Percentiles rank a stretch among this genome's conserved stretches.
Evolutionary conservation across 2,329 filamentous ascomycete genomes (phyloP).

Genomic region (Colletotrichum chrysophilum): DNA sequence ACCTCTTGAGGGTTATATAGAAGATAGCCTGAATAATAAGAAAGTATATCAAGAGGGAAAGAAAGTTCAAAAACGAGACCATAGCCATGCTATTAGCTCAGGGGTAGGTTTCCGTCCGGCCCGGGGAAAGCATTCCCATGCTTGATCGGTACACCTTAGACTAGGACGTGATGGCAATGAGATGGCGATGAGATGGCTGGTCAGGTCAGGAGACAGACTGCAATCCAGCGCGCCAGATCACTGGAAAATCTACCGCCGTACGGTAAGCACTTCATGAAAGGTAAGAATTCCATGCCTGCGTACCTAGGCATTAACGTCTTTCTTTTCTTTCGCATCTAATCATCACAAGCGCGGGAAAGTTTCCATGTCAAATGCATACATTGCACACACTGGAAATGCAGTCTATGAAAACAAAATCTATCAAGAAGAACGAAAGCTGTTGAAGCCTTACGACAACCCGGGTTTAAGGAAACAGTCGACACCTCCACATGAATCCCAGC

Average conservation of each 20-base stretch:
- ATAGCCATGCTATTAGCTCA: fast-evolving
- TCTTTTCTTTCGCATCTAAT: not conserved
- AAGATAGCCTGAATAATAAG: not conserved
- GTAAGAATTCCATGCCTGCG: no score
- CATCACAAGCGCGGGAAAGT: fast-evolving
- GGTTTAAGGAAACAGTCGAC: not conserved
- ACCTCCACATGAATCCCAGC: fast-evolving
- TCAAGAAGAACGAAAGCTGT: not conserved
- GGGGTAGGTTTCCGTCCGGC: no score
- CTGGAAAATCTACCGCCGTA: no score
- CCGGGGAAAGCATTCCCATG: fast-evolving
- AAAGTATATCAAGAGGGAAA: not conserved
- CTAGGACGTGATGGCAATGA: no score
- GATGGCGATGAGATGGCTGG: no score
- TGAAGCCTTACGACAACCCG: not conserved
- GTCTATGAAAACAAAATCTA: not conserved
- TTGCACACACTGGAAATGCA: not conserved
- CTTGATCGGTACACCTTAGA: fast-evolving
- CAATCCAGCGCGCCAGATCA: fast-evolving
- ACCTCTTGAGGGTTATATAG: not conserved
- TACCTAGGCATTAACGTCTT: fast-evolving
- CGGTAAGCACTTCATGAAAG: no score
- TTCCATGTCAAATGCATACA: not conserved
- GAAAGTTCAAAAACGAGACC: fast-evolving
- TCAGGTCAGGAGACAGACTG: no score